Evolutionary conservation across 2,329 filamentous ascomycete species (phyloP), one percentile per base, ranked within the genome.

Genomic region (Pestalotiopsis sp.): DNA sequence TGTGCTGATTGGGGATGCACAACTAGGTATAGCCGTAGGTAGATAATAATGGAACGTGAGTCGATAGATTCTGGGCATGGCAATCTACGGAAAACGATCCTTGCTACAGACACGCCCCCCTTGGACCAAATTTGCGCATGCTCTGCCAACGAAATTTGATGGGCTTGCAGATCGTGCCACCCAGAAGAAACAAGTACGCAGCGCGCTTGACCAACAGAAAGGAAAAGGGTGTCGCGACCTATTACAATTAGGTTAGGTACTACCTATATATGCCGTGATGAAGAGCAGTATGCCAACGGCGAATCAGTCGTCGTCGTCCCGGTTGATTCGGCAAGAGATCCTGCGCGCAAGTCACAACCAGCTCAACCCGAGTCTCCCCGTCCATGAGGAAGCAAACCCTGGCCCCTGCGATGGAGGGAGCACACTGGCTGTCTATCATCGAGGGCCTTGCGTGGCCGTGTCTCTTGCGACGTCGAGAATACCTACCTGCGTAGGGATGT

Each of bases 91-190:
- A 36, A 36, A 36, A 9, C 31, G 31, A 36, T 36, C 31, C 31
- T 36, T 36, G 31, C 31, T 36, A 9, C 31, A 36, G 2, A 9
- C 31, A 36, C 31, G 31, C 31, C 31, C 31, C 31, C 31, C 31
- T 36, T 36, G 31, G 31, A 36, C 31, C 31, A 36, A 36, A 38
- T 57, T 66, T 41, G 41, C 41, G 63, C 63, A 57, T 45, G 41
- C 63, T 57, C 36, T 45, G 17, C 25, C 31, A 66, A 66, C 17
- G 23, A 39, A 14, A 27, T 59, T 38, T 59, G n/a, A 52, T 31
- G 56, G 56, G 52, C 56, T 11, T 49, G 36, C 56, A 58, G 64
- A 66, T 67, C n/a, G 65, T n/a, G 39, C 65, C 56, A 60, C 65
- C 58, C 12, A 20, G 60, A 49, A 60, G 36, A n/a, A 45, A 56